Evolutionary conservation across 1,139 yeast genomes (phyloP), one percentile per base, ranked within the genome.

Genomic region (Scheffersomyces illinoinensis): DNA sequence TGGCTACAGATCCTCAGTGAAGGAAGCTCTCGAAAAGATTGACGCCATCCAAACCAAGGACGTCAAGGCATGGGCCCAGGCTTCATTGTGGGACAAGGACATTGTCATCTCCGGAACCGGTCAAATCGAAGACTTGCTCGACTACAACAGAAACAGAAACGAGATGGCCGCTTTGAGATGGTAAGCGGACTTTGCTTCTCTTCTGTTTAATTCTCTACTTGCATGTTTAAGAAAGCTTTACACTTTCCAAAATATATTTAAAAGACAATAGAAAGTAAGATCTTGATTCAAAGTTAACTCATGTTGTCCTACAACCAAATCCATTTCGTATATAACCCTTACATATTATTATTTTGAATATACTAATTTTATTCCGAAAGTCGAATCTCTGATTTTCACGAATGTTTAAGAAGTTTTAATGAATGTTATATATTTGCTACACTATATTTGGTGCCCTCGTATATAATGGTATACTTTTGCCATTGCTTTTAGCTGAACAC

Each of bases 151-250:
- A 87, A 79, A 87, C 77, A 89, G 96, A 87, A 88, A 88, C 78
- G 93, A 88, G 72, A 90, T 90, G 93, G 85, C 95, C 71, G 85
- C 88, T 91, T 82, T 89, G 88, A 89, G 96, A 89, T 81, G 84
- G 83, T 81, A 78, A 71, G 58, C 66, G 54, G 47, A 48, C 51
- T 21, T 21, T 48, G 51, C 21, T 48, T 24, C 51, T 48, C 23
- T 47, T 56, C 5, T 53, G 56, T 55, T 56, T n/a, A 48, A 21
- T 48, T 48, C 51, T 48, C 51, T 48, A 20, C 24, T 48, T 48
- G 51, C 51, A 48, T 48, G 43, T 33, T 33, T 33, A 33, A 33
- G 43, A 33, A 33, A 33, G 43, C 17, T 12, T 7, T 33, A 12
- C 43, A 33, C 43, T 33, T 33, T 33, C 43, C 8, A 33, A 33